phyloP scores from a whole-genome alignment of 768 basidiomycete genomes.

The Auriculariales sp. region DNA sequence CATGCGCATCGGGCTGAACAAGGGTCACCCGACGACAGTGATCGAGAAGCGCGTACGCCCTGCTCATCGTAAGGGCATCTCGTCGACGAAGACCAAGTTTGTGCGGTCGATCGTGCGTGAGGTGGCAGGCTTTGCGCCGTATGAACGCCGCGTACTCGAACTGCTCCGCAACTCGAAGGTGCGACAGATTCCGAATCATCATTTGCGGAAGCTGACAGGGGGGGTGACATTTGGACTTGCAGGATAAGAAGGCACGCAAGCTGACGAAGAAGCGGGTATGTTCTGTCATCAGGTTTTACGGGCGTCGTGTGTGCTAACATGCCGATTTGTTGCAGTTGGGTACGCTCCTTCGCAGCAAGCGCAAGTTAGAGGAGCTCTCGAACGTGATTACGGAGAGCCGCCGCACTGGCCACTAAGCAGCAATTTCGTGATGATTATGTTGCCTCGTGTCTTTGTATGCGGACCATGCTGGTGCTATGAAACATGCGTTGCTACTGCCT shows the following conservation, averaged over 20 bases:
- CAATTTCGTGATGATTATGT: not conserved
- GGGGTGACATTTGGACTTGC: conserved; percentile 6
- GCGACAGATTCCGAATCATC: conserved; percentile 14
- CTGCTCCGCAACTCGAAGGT: conserved; percentile 95
- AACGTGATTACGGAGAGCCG: conserved; percentile 88
- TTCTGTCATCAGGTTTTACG: conserved; percentile 11
- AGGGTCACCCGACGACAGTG: conserved; percentile 78
- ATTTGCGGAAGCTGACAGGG: not conserved
- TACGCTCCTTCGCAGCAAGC: conserved; percentile 94
- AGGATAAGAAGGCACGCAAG: conserved; percentile 99
- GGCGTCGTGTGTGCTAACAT: not conserved
- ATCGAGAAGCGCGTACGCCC: conserved; percentile 65
- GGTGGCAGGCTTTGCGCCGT: conserved; percentile 94
- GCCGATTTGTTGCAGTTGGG: conserved; percentile 50
- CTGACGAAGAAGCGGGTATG: conserved; percentile 97
- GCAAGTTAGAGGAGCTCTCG: conserved; percentile 94
- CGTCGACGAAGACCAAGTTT: conserved; percentile 82
- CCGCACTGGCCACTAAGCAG: conserved; percentile 39
- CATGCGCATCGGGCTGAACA: conserved; percentile 72
- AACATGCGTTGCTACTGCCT: too few relatives aligned
- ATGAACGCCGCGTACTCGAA: conserved; percentile 97
- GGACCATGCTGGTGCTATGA: too few relatives aligned
- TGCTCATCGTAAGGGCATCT: conserved; percentile 83
- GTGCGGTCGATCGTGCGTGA: conserved; percentile 89
- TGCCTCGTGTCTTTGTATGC: too few relatives aligned